Conservation (phyloP, 805 yeast genomes). For the Alloascoidea hylecoeti region DNA sequence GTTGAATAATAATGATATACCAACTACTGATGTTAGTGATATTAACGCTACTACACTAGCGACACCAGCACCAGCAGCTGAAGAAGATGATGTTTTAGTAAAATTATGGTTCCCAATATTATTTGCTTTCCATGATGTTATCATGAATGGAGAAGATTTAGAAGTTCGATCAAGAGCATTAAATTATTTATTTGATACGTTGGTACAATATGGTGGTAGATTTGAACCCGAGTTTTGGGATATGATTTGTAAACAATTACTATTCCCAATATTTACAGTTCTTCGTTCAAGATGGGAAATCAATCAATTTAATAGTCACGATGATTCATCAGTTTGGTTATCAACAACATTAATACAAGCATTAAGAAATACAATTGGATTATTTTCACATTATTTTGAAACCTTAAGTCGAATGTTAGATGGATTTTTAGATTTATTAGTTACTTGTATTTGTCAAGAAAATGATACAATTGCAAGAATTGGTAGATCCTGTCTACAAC, state of each 20-base stretch:
- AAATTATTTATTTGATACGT: conserved; percentile 65
- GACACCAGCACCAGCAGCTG: conserved; percentile 7
- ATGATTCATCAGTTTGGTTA: conserved; percentile 88
- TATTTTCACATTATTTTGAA: conserved; percentile 74
- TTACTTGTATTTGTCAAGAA: conserved; percentile 89
- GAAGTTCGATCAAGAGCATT: conserved; percentile 89
- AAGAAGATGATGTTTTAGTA: conserved; percentile 15
- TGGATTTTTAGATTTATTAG: conserved; percentile 64
- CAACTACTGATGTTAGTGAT: conserved; percentile 4
- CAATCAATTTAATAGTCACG: conserved; percentile 53
- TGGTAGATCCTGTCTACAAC: conserved; percentile 81
- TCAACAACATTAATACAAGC: conserved; percentile 96
- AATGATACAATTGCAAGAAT: conserved; percentile 94
- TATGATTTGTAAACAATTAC: conserved; percentile 53
- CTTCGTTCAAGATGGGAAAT: conserved; percentile 65
- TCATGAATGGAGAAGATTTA: conserved; percentile 86
- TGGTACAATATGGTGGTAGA: conserved; percentile 65
- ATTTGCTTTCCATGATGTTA: conserved; percentile 72
- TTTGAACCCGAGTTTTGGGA: conserved; percentile 78
- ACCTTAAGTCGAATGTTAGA: conserved; percentile 60
- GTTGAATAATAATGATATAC: conserved; percentile 11
- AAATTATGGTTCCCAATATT: conserved; percentile 79
- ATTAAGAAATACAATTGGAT: conserved; percentile 69
- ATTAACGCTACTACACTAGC: not conserved
- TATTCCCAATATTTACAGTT: conserved; percentile 85